Conservation (phyloP, 1,284 basidiomycete genomes). For the Apiotrichum montevideense region DNA sequence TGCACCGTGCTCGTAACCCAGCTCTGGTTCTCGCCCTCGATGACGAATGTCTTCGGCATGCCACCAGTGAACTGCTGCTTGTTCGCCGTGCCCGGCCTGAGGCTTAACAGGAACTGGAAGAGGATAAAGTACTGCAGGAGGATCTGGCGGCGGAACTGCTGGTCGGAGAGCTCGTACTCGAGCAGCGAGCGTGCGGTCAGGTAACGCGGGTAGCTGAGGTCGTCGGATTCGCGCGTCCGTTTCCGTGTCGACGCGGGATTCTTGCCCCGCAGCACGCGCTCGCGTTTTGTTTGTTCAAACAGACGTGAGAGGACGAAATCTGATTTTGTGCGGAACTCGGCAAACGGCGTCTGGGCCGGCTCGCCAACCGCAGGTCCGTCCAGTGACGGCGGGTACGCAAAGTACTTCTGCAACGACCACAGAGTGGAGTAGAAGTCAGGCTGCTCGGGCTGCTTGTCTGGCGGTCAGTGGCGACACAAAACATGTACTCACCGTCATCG, state of each 20-base stretch:
- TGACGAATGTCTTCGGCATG: constrained; percentile 40
- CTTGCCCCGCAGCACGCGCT: constrained; percentile 29
- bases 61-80: constrained; percentile 42
- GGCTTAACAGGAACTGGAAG: constrained; percentile 43
- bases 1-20: constrained; percentile 32
- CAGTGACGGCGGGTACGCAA: constrained; percentile 40
- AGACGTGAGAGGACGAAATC: constrained; percentile 38
- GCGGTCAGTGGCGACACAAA: neutral
- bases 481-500: neutral
- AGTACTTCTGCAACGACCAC: constrained; percentile 45
- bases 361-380: constrained; percentile 27
- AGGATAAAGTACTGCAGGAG: constrained; percentile 46
- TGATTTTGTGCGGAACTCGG: constrained; percentile 31
- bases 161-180: constrained; percentile 39
- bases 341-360: constrained; percentile 28
- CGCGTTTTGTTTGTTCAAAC: constrained; percentile 32
- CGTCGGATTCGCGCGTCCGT: constrained; percentile 22
- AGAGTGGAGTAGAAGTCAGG: constrained; percentile 42
- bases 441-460: constrained; percentile 4
- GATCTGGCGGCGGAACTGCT: constrained; percentile 44
- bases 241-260: constrained; percentile 25
- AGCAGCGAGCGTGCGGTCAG: constrained; percentile 39
- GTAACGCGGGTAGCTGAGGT: constrained; percentile 40
- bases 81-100: constrained; percentile 29
- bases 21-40: constrained; percentile 26